A percentile compares a stretch with the other conserved stretches of the same genome.
phyloP scores from a whole-genome alignment of 176 grass and related monocot genomes.

The Carex kokanica region DNA sequence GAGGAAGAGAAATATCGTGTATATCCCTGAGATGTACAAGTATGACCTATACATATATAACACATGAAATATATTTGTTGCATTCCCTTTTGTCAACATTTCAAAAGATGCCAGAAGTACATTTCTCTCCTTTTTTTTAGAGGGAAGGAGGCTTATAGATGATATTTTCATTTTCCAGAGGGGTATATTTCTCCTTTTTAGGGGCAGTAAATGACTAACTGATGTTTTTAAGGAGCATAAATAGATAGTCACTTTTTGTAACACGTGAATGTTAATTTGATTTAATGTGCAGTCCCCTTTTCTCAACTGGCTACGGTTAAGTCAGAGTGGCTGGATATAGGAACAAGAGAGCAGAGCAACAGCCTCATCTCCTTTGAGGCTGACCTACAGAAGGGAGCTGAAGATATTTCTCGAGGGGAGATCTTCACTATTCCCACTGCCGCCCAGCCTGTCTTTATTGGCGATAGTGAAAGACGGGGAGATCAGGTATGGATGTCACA shows the following conservation, averaged over 20 bases:
- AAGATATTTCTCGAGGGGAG: conserved; percentile 19
- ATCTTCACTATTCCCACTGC: conserved; percentile 1
- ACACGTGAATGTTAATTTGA: conserved; percentile 2
- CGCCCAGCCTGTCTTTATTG: conserved; percentile 26
- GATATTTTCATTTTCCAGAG: background rate
- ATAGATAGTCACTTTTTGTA: background rate
- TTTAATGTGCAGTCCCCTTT: background rate
- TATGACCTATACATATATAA: background rate
- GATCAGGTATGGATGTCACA: conserved; percentile 14
- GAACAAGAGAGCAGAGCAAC: conserved; percentile 8
- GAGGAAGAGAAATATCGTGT: background rate
- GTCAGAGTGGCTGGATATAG: conserved; percentile 6
- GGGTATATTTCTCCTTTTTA: background rate
- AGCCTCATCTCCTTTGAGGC: conserved; percentile 11
- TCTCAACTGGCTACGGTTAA: conserved; percentile 11
- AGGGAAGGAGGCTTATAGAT: background rate
- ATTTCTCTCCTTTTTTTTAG: background rate
- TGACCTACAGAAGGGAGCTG: conserved; percentile 7
- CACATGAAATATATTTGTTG: background rate
- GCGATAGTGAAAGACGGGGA: conserved; percentile 25
- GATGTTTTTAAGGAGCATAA: background rate
- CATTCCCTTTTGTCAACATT: background rate
- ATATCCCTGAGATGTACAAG: background rate
- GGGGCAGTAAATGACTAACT: background rate
- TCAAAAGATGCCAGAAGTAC: background rate